A percentile compares a stretch with the other conserved stretches of the same genome.
Conservation (phyloP, 306 rosid genomes). For the Cucurbita moschata region DNA sequence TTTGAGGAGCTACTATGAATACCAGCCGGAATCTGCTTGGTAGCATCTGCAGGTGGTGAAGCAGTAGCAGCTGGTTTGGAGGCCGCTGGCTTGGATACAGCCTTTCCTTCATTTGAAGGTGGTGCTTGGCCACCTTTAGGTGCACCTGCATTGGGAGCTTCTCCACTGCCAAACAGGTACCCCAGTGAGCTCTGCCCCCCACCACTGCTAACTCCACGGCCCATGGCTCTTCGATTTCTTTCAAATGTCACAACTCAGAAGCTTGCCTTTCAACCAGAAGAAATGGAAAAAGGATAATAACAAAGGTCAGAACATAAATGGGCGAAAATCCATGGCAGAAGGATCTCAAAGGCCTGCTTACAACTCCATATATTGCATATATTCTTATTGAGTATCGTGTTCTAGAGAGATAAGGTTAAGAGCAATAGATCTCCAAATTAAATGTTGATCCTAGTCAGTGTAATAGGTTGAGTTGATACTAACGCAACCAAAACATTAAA, state of each 20-base stretch:
- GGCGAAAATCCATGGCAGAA: not conserved
- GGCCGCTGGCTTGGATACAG: slow-evolving; percentile 42
- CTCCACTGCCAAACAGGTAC: slow-evolving; percentile 94
- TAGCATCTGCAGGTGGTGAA: slow-evolving; percentile 34
- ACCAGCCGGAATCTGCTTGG: slow-evolving; percentile 83
- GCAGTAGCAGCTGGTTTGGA: slow-evolving; percentile 16
- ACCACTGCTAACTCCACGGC: slow-evolving; percentile 97
- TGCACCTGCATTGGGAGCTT: slow-evolving; percentile 50
- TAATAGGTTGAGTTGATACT: not conserved
- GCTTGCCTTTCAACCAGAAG: slow-evolving; percentile 18
- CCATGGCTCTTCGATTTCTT: slow-evolving; percentile 45
- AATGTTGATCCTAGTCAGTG: not conserved
- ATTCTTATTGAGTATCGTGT: not conserved
- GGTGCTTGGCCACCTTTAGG: slow-evolving; percentile 35
- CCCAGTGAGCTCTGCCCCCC: slow-evolving; percentile 98
- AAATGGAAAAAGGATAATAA: not conserved
- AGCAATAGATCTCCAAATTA: not conserved
- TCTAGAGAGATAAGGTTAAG: not conserved
- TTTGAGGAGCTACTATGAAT: slow-evolving; percentile 65
- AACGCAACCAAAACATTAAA: not conserved
- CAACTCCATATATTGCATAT: not conserved
- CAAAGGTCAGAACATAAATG: not conserved
- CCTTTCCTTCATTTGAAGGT: slow-evolving; percentile 11
- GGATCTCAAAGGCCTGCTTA: not conserved
- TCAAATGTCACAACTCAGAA: slow-evolving; percentile 11